Evolutionary conservation across 495 filamentous ascomycete genomes (phyloP), one percentile per base, ranked within the genome.

Genomic region (Xylaria acuta): DNA sequence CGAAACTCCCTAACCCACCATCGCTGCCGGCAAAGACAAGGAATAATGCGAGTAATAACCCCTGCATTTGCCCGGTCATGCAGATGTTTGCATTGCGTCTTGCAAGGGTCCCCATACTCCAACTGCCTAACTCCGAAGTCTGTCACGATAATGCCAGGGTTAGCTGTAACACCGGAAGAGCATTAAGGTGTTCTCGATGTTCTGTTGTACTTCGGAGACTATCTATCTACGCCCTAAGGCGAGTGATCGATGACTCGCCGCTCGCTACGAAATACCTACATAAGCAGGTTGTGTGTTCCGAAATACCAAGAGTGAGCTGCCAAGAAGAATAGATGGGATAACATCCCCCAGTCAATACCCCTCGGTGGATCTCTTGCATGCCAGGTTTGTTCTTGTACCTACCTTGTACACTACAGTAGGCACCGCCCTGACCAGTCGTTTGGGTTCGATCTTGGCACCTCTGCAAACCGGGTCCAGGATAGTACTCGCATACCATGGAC

Each of bases 111-210:
- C 43, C 67, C 25, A 49, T 30, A 45, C 54, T 53, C 30, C 68
- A 45, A 63, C 56, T 59, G 58, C 30, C 58, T 40, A 70, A 30
- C 68, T 53, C 53, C 58, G 58, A 60, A 30, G 38, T 62, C 22
- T 70, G 56, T 63, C 68, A 63, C 68, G 68, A 70, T 70, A 70
- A 70, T 70, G 40, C 58, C 25, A n/a, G 59, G 68, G 27, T 49
- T 63, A 22, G 58, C 16, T 27, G 58, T 70, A n/a, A 7, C 45
- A 70, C 68, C 56, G 43, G 56, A 70, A 53, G 20, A 45, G 20
- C 58, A 63, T 41, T 14, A 40, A 22, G 43, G 47, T 63, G 47
- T 63, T 53, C 43, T 70, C 43, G 32, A 69, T 8, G 20, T 49
- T 62, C 54, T 62, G 32, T 41, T 30, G 32, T 63, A 63, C 56